Base-by-base conservation (phyloP, 352 stramenopile species). In the Phytophthora palmivora region DNA sequence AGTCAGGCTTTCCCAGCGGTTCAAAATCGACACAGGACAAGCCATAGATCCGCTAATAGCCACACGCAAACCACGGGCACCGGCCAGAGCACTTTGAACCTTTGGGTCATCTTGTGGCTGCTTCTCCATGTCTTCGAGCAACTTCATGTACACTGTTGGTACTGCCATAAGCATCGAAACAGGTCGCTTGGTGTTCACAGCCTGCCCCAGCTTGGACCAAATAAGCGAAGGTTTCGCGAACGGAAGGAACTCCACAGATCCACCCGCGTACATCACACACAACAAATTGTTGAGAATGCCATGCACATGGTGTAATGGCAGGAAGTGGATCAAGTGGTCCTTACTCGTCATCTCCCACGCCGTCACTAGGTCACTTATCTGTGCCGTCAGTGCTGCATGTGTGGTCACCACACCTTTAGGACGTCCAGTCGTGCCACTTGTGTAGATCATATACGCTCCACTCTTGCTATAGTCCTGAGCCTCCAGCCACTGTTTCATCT, bases 221-320 rank as follows among this genome's bases (percentile, higher is more conserved):
- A 97, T 80, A 2, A 78, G 18, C 1, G 63, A 63, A 18, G 86
- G 49, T 53, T 89, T 74, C 46, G 87, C 87, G 8, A 67, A 83
- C 22, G 59, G 21, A 16, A 95, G 58, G 58, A 96, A 96, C 71
- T 97, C 84, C 43, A 97, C 75, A 51, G 81, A 90, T 7, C 76
- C 89, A 22, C 91, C 91, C 18, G 74, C 75, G 57, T 84, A 94
- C 53, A 93, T 72, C 14, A 89, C 77, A 74, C 87, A 96, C 14
- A 90, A 61, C 16, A 96, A 39, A 44, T 95, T 96, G 77, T 97
- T 98, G 22, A 98, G 74, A 12, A 97, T 80, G 19, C 91, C 92
- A 66, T 98, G 92, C 6, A 97, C 78, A 56, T 97, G 92, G 52
- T 98, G 91, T 22, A 98, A 63, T 16, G 92, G 92, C 7, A 98